These are phyloP conservation scores for Melanogaster broomeanus DNA, from an alignment of 768 basidiomycete genomes.

Conservation along the genomic window DNA sequence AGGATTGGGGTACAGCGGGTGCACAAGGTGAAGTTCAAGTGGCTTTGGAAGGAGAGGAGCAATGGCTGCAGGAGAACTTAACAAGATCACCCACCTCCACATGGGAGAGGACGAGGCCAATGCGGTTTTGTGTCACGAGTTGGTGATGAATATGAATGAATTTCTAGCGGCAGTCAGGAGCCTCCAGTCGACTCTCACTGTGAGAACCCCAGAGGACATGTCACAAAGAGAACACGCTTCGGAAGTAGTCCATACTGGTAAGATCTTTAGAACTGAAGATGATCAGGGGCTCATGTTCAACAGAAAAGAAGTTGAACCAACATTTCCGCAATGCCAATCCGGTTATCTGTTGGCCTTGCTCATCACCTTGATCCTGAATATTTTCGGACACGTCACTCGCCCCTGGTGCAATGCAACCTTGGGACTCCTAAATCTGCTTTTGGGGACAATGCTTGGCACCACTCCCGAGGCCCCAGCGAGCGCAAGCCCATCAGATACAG, in stretches of 20 bases:
- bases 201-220: not conserved
- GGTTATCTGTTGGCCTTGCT: not conserved
- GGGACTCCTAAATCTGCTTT: constrained; percentile 1
- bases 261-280: not conserved
- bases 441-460: not conserved
- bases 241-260: not conserved
- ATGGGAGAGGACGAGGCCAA: not conserved
- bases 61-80: not conserved
- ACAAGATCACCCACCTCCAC: not conserved
- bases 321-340: not conserved
- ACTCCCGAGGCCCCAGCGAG: not conserved
- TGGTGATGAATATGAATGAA: not conserved
- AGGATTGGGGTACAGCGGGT: not conserved
- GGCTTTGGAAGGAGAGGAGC: not conserved
- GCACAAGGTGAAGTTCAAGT: not conserved
- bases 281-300: not conserved
- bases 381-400: not conserved
- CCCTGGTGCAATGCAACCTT: constrained; percentile 5
- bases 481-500: no score
- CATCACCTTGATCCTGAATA: not conserved
- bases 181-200: not conserved
- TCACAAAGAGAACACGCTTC: not conserved
- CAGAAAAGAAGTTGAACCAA: not conserved
- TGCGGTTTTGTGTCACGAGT: not conserved
- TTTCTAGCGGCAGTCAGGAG: not conserved